Evolutionary conservation across 2,329 filamentous ascomycete species (phyloP).

Genomic region (Diaporthe sp.): DNA sequence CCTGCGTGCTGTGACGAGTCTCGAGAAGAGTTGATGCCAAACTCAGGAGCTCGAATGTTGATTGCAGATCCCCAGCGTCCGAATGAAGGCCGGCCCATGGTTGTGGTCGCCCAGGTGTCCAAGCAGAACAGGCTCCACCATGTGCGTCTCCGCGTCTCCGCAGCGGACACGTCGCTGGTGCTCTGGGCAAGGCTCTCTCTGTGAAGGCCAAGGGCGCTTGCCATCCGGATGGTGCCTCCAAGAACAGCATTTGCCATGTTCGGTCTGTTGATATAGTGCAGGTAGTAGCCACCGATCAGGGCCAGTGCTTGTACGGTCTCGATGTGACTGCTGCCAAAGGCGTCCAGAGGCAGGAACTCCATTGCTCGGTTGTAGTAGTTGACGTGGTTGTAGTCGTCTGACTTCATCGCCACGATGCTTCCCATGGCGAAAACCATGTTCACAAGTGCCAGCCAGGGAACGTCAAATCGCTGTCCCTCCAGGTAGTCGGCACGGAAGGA

Average conservation of each 20-base stretch:
- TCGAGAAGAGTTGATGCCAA: slow-evolving; percentile 59
- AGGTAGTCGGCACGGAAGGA: slow-evolving; percentile 77
- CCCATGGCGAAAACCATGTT: slow-evolving; percentile 85
- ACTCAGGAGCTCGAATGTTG: slow-evolving; percentile 73
- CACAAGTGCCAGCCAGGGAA: slow-evolving; percentile 78
- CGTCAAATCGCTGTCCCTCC: slow-evolving; percentile 73
- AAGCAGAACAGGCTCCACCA: slow-evolving; percentile 84
- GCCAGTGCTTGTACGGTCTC: slow-evolving; percentile 80
- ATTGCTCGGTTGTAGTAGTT: slow-evolving; percentile 78
- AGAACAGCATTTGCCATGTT: slow-evolving; percentile 83
- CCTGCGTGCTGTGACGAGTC: slow-evolving; percentile 72
- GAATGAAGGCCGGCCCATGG: slow-evolving; percentile 78
- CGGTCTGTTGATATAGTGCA: slow-evolving; percentile 82
- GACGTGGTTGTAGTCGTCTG: slow-evolving; percentile 76
- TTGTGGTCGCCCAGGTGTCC: slow-evolving; percentile 81
- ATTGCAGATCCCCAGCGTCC: slow-evolving; percentile 77
- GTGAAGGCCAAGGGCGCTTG: slow-evolving; percentile 80
- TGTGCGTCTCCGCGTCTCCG: slow-evolving; percentile 74
- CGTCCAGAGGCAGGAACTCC: slow-evolving; percentile 75
- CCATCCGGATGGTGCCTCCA: slow-evolving; percentile 79
- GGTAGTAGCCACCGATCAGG: slow-evolving; percentile 81
- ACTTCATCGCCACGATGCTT: slow-evolving; percentile 76
- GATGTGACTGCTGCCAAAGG: slow-evolving; percentile 78
- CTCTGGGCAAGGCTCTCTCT: slow-evolving; percentile 67
- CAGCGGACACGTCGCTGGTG: slow-evolving; percentile 62